Conservation (phyloP, 148 eudicot genomes). For the Salicornia ramosissima region DNA sequence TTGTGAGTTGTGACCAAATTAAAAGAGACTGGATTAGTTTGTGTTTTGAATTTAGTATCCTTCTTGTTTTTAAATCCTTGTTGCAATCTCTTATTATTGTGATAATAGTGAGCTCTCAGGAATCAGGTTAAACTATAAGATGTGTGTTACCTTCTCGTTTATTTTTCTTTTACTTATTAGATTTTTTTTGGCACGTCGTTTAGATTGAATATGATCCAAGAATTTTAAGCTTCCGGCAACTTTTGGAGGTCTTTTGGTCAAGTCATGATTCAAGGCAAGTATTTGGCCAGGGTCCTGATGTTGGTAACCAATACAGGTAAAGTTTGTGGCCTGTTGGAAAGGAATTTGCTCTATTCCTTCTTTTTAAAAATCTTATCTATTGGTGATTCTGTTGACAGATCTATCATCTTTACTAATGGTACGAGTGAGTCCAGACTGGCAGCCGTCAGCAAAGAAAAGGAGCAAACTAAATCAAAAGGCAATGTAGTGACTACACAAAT, state of each 20-base stretch:
- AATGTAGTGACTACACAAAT: slow-evolving; percentile 87
- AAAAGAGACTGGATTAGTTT: neutral
- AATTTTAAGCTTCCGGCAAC: slow-evolving; percentile 58
- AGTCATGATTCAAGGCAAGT: slow-evolving; percentile 98
- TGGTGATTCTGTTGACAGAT: slow-evolving; percentile 40
- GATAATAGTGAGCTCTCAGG: neutral
- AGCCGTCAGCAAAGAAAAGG: slow-evolving; percentile 79
- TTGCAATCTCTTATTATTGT: too few species aligned
- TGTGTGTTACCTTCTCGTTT: neutral
- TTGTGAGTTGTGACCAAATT: too few species aligned
- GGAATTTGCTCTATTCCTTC: neutral
- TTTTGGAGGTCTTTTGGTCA: slow-evolving; percentile 91
- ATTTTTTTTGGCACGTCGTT: slow-evolving; percentile 16
- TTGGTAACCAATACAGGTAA: slow-evolving; percentile 92
- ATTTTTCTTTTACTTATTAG: neutral
- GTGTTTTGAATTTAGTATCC: neutral
- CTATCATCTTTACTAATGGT: slow-evolving; percentile 86
- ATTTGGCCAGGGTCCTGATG: slow-evolving; percentile 99
- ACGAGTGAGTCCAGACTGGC: slow-evolving; percentile 80
- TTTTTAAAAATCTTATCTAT: neutral
- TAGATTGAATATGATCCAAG: slow-evolving; percentile 88
- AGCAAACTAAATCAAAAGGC: slow-evolving; percentile 67
- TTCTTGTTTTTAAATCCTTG: neutral
- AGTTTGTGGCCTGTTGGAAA: neutral
- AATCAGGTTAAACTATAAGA: too few species aligned